Evolutionary conservation across 2,329 filamentous ascomycete genomes (phyloP), one percentile per base, ranked within the genome.

Genomic region (Colletotrichum agaves): DNA sequence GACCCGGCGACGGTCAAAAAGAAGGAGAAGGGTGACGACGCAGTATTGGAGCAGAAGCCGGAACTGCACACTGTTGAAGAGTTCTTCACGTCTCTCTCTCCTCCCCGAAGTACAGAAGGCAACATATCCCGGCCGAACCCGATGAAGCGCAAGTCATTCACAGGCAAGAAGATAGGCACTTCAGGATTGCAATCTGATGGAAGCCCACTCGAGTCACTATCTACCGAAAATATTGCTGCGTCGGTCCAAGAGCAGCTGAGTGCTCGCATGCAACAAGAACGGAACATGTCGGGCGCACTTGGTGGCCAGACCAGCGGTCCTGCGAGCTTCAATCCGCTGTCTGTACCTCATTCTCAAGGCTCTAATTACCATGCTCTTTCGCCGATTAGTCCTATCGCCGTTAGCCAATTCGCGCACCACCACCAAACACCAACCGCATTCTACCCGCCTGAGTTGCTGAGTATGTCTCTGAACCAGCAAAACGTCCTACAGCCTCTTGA

Each of bases 11-110:
- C 84, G 4, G 84, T 87, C 44, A 84, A 88, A 73, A 90, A 90
- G 76, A 92, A 91, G 72, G 92, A 97, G 74, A 90, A 88, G 44
- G 91, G 92, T 8, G 91, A 93, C n/a, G 94, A 98, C 75, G 94
- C 92, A 0, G 93, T 96, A 1, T 85, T 98, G 71, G 93, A 94
- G 68, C 93, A 97, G 74, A 94, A 95, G 75, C 89, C 93, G 3
- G 93, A 97, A 76, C 83, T 97, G n/a, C 93, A 96, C 74, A 97
- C 93, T 4, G 94, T 98, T 0, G 94, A 97, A 74, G 94, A 98
- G 72, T 98, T 97, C 80, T 95, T 98, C 75, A 92, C 92, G 5
- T 93, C 90, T 55, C 82, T 97, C 41, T 92, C 90, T 1, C 90
- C 91, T 12, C 86, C 88, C 71, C 80, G 88, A 76, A 82, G 81